Evolutionary conservation across 768 basidiomycete genomes (phyloP), one percentile per base, ranked within the genome.

Genomic region (Kwoniella pini): DNA sequence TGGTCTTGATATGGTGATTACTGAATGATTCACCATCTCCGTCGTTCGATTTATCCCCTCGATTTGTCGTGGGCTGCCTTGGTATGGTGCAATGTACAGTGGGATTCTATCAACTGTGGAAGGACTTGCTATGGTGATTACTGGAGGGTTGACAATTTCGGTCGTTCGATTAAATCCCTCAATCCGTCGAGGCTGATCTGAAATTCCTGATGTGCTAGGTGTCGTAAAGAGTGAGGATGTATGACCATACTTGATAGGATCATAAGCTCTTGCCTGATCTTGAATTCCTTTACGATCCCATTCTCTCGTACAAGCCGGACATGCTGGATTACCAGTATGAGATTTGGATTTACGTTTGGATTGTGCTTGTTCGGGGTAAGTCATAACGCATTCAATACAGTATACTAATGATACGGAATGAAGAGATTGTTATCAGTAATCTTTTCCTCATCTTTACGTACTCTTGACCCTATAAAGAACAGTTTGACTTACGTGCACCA

Each of bases 301-400:
- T 28, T 21, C 38, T 40, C 62, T 44, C 19, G 62, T 63, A 57
- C 62, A 63, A 19, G 42, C 51, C 17, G 42, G 46, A 50, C 62
- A 63, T n/a, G 3, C 31, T 17, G 48, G 48, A 31, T 50, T 50
- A 19, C 15, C 48, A 17, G 11, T 15, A 36, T 36, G 7, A 7
- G 33, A 7, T 36, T 36, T 36, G 7, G 33, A 36, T 36, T 36
- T 36, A 7, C 7, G n/a, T 22, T 0, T 50, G 12, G 13, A 50
- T 17, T 12, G 10, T 21, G 48, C 30, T 31, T 30, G 27, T 15
- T 50, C 30, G 48, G 31, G 30, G 21, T 30, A 50, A 7, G 27
- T 30, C 28, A 63, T 36, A 26, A 50, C 56, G 28, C 62, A 63
- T 27, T 19, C 30, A 13, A 57, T 46, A 30, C 62, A 63, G 50